phyloP scores from a whole-genome alignment of 1,139 yeast genomes.

The Yamadazyma oceani region DNA sequence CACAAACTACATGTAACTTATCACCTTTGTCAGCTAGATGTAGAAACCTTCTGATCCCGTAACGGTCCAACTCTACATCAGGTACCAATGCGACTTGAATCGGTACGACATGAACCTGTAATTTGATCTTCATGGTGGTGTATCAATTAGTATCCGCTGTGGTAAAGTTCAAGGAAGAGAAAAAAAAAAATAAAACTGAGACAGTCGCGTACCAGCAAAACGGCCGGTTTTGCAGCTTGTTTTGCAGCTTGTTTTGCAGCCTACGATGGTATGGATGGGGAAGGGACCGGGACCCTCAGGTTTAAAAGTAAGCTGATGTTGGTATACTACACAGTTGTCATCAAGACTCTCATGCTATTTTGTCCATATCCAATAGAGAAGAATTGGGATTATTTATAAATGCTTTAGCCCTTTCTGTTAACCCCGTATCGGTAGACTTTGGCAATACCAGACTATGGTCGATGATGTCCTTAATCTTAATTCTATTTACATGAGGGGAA shows the following conservation, averaged over 20 bases:
- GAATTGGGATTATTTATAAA: not conserved
- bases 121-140: conserved; percentile 21
- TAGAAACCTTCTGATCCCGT: conserved; percentile 49
- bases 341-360: no score
- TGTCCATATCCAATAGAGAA: not conserved
- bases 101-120: conserved; percentile 45
- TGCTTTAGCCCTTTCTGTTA: not conserved
- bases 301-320: no score
- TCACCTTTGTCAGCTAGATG: conserved; percentile 55
- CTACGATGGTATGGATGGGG: no score
- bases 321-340: no score
- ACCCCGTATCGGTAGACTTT: not conserved
- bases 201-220: no score
- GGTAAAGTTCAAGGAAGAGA: not conserved
- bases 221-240: no score
- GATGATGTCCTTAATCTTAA: conserved; percentile 16
- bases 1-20: conserved; percentile 46
- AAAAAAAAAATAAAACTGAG: no score
- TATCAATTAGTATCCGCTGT: not conserved
- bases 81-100: conserved; percentile 11
- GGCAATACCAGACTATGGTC: conserved; percentile 3
- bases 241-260: no score
- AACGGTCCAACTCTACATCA: conserved; percentile 15
- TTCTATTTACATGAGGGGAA: conserved; percentile 39
- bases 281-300: no score